Percentiles rank a stretch among this genome's conserved stretches.
Conservation (phyloP, 106 monocot species). For the Phalaenopsis aphrodite region DNA sequence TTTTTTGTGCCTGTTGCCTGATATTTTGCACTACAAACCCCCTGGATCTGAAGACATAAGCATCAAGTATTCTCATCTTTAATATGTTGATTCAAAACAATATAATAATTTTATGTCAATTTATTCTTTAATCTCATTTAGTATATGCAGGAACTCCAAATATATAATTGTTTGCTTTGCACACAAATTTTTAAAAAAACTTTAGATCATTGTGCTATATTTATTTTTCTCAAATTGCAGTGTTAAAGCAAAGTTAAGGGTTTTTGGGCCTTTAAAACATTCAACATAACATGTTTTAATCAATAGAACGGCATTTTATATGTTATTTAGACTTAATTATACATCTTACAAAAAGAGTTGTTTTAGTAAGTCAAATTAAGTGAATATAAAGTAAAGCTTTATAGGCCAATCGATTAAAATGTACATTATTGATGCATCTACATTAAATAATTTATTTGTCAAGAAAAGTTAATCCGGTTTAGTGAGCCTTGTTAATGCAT, state of each 20-base stretch:
- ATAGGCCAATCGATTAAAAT: background rate
- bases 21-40: background rate
- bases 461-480: no score
- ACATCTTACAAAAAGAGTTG: background rate
- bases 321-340: background rate
- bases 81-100: background rate
- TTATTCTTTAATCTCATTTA: background rate
- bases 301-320: background rate
- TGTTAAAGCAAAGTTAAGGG: background rate
- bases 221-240: background rate
- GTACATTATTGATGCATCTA: background rate
- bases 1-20: background rate
- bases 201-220: background rate
- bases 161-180: background rate
- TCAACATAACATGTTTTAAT: background rate
- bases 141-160: background rate
- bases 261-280: background rate
- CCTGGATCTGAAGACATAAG: background rate
- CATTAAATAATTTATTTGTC: no score
- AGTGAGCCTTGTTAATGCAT: no score
- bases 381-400: no score
- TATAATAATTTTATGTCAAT: background rate
- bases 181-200: background rate
- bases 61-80: background rate
- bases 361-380: no score